Conservation (phyloP, 352 stramenopile species). For the Elongisporangium undulatum region DNA sequence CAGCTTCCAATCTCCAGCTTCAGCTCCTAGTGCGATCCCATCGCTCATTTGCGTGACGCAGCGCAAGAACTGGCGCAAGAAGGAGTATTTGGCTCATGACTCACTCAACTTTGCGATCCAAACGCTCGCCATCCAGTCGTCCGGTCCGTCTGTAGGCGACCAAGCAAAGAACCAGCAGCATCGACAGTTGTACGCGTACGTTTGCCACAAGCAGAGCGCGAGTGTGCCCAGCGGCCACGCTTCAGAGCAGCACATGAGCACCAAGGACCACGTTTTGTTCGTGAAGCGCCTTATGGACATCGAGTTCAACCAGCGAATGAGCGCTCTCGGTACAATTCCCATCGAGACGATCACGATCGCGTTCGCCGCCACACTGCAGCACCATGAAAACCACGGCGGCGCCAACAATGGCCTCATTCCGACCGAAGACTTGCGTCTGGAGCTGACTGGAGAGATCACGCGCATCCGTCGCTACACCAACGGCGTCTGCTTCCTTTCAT, state of each 20-base stretch:
- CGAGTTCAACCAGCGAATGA: background rate
- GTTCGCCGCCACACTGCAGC: constrained; percentile 8
- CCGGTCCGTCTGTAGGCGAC: background rate
- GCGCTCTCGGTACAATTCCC: background rate
- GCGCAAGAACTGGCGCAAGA: constrained; percentile 63
- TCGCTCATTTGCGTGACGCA: constrained; percentile 41
- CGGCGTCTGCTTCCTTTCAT: constrained; percentile 42
- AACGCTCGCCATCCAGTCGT: constrained; percentile 14
- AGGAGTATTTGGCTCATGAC: constrained; percentile 43
- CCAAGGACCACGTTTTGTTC: constrained; percentile 8
- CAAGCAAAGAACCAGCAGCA: constrained; percentile 7
- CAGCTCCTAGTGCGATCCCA: background rate
- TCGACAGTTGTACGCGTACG: constrained; percentile 34
- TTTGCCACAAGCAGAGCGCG: constrained; percentile 21
- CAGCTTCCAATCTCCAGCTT: constrained; percentile 2
- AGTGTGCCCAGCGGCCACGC: background rate
- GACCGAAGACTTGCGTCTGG: constrained; percentile 16
- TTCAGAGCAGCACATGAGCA: constrained; percentile 3
- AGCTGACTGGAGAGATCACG: constrained; percentile 28
- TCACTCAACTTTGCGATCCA: constrained; percentile 26
- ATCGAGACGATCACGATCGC: constrained; percentile 10
- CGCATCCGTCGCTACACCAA: constrained; percentile 40
- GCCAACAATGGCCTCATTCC: background rate
- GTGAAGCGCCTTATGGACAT: constrained; percentile 8
- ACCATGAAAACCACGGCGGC: constrained; percentile 12